Percentiles rank a stretch among this genome's conserved stretches.
Evolutionary conservation across 179 eudicot genomes (phyloP).

Genomic region (Spinacia oleracea): DNA sequence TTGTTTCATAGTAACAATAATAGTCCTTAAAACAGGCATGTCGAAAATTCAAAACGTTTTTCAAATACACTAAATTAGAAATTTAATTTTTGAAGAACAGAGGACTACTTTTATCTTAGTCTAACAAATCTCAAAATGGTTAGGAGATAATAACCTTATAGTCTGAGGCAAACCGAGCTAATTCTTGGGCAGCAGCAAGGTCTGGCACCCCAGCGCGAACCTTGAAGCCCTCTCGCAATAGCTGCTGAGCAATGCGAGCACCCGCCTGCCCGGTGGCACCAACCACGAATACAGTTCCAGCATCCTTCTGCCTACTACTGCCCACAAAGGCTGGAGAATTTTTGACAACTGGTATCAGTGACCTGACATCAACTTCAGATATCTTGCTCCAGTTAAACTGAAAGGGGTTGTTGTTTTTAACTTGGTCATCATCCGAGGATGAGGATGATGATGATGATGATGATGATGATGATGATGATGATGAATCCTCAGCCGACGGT

Average conservation of each 20-base stretch:
- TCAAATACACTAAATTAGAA: neutral
- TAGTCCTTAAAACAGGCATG: no score
- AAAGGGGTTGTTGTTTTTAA: constrained; percentile 43
- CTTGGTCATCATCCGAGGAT: constrained; percentile 16
- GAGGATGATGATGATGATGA: no score
- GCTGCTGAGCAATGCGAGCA: constrained; percentile 58
- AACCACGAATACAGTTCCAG: constrained; percentile 87
- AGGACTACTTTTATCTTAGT: no score
- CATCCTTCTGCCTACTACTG: constrained; percentile 56
- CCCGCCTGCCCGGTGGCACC: constrained; percentile 93
- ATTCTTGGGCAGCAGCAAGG: constrained; percentile 82
- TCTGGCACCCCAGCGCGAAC: constrained; percentile 94
- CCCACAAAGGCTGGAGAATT: constrained; percentile 37
- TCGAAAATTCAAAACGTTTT: neutral
- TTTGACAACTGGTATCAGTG: constrained; percentile 60
- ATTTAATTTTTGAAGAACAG: no score
- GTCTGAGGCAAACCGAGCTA: constrained; percentile 69
- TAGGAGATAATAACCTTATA: constrained; percentile 58
- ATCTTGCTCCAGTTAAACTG: constrained; percentile 54
- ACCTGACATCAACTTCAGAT: constrained; percentile 56
- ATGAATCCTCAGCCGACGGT: constrained; percentile 23
- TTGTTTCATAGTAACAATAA: no score
- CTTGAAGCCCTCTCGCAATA: constrained; percentile 69
- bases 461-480: no score
- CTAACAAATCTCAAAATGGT: neutral